phyloP scores from a whole-genome alignment of 1,139 yeast species.

The Candida albicans region DNA sequence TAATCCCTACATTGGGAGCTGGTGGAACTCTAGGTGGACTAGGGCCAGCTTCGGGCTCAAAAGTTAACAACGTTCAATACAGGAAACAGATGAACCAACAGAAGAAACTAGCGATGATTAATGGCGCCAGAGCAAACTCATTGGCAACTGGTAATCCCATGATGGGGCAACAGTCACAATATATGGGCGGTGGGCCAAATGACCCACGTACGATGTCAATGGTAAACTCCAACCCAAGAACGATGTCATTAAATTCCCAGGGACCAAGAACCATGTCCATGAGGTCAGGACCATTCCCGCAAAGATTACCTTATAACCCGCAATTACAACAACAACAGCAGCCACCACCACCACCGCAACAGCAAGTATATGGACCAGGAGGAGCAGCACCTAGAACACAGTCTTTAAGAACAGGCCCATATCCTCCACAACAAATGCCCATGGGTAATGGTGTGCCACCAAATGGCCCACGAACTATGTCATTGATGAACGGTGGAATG shows the following conservation, averaged over 20 bases:
- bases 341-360: too few relatives aligned
- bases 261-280: constrained; percentile 11
- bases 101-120: constrained; percentile 55
- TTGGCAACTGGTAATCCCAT: constrained; percentile 39
- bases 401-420: constrained; percentile 15
- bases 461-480: constrained; percentile 28
- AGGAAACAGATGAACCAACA: constrained; percentile 69
- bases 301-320: constrained; percentile 1
- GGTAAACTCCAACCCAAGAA: constrained; percentile 32
- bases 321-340: constrained; percentile 4
- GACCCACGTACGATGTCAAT: constrained; percentile 62
- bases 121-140: constrained; percentile 50
- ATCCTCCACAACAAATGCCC: constrained; percentile 9
- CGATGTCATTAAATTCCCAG: constrained; percentile 27
- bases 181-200: constrained; percentile 2
- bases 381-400: constrained; percentile 19
- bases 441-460: neutral
- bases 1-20: constrained; percentile 61
- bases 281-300: constrained; percentile 4
- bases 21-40: constrained; percentile 11
- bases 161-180: constrained; percentile 19
- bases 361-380: neutral
- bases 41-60: constrained; percentile 15
- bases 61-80: constrained; percentile 54
- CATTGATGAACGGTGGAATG: constrained; percentile 20